Evolutionary conservation across 441 rosid genomes (phyloP).

Genomic region (Breynia disticha): DNA sequence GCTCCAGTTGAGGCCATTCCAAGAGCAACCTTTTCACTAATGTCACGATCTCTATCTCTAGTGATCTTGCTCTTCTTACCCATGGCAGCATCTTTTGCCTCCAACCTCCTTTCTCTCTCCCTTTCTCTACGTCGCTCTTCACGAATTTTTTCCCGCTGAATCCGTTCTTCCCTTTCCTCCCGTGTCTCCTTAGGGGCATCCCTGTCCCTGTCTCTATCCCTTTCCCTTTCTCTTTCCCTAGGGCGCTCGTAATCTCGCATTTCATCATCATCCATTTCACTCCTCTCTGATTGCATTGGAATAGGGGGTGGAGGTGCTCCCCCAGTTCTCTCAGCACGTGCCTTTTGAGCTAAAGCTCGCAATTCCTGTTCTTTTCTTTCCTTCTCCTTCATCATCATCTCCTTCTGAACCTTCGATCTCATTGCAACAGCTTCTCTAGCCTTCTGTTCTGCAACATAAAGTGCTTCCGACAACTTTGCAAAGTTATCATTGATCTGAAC

Average conservation of each 20-base stretch:
- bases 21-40: conserved; percentile 71
- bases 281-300: conserved; percentile 43
- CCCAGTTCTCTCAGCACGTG: conserved; percentile 85
- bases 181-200: conserved; percentile 56
- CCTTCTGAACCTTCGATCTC: conserved; percentile 92
- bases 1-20: conserved; percentile 67
- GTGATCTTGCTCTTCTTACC: conserved; percentile 83
- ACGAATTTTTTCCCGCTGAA: conserved; percentile 76
- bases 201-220: too few species aligned
- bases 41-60: conserved; percentile 65
- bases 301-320: conserved; percentile 46
- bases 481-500: conserved; percentile 82
- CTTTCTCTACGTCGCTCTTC: conserved; percentile 88
- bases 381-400: conserved; percentile 89
- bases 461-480: conserved; percentile 86
- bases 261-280: conserved; percentile 39
- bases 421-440: conserved; percentile 95
- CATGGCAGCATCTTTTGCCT: conserved; percentile 82
- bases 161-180: conserved; percentile 73
- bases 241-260: conserved; percentile 51
- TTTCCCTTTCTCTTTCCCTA: conserved; percentile 45
- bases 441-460: conserved; percentile 95
- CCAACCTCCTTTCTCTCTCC: conserved; percentile 80
- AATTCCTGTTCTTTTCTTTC: conserved; percentile 86
- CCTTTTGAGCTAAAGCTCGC: conserved; percentile 84